These are phyloP conservation scores for Pichia sp. DNA, from an alignment of 1,139 yeast species.

Conservation along the genomic window DNA sequence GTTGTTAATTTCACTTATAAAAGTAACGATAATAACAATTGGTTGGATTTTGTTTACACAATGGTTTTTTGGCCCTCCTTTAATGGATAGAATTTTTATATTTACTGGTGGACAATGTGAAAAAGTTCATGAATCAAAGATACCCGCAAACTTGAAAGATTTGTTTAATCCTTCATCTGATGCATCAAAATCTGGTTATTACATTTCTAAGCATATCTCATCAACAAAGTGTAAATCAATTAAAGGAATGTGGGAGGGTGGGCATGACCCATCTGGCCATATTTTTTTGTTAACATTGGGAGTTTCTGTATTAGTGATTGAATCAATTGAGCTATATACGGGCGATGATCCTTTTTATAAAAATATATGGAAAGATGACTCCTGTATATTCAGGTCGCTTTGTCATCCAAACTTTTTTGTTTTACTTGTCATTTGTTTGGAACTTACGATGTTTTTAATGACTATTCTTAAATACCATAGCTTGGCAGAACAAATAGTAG, in stretches of 20 bases:
- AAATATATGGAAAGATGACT: conserved; percentile 1
- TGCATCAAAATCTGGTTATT: conserved; percentile 9
- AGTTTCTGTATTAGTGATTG: conserved; percentile 63
- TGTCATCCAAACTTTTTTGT: conserved; percentile 41
- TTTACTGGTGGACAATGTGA: conserved; percentile 78
- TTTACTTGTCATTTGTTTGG: conserved; percentile 42
- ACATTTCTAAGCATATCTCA: conserved; percentile 15
- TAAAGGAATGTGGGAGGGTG: conserved; percentile 80
- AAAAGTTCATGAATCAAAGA: conserved; percentile 19
- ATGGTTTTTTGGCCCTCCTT: conserved; percentile 81
- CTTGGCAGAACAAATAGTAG: conserved; percentile 62
- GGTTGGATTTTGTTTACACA: conserved; percentile 87
- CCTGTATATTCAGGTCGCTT: conserved; percentile 17
- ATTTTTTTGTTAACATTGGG: conserved; percentile 73
- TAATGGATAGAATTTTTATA: conserved; percentile 81
- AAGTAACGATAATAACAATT: conserved; percentile 48
- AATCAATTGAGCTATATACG: conserved; percentile 33
- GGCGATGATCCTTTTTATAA: conserved; percentile 8
- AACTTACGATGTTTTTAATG: conserved; percentile 87
- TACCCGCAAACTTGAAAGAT: conserved; percentile 5
- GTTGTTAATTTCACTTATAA: conserved; percentile 24
- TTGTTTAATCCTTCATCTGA: conserved; percentile 4
- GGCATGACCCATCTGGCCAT: conserved; percentile 96
- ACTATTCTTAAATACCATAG: conserved; percentile 86
- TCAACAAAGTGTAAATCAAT: conserved; percentile 45